Evolutionary conservation across 352 stramenopile genomes (phyloP), one percentile per base, ranked within the genome.

Genomic region (Globisporangium cederbergense): DNA sequence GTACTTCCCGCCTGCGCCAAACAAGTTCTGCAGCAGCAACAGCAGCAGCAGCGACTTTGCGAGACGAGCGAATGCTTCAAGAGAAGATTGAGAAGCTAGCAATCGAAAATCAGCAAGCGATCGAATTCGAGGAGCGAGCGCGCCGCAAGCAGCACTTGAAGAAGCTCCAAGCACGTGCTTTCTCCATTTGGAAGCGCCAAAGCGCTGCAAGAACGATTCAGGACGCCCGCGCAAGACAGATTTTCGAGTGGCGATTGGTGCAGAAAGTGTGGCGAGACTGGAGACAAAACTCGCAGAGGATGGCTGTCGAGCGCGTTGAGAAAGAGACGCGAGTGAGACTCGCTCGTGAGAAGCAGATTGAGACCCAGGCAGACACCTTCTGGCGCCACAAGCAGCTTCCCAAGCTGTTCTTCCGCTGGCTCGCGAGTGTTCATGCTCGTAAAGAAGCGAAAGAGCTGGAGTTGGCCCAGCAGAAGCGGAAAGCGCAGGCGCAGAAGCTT

Each of bases 371-470:
- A 0, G 61, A 73, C 9, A 34, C 57, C 11, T 84, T 88, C 58
- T 62, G 71, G 60, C 74, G 78, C 3, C 40, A 55, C 3, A 79
- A 68, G 42, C 66, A 65, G 20, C 54, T 91, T 20, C 71, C 79
- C 0, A 58, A 56, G 30, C 84, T 68, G 77, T 90, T 91, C 58
- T 81, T 86, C 49, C 68, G 47, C 4, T 91, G 83, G 83, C 51
- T n/a, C 1, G 53, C 45, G 18, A 67, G 61, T 18, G 62, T 71
- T 9, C 60, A 28, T 22, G 70, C 73, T 16, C 32, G 55, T 30
- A 77, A 76, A 47, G 73, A 87, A 10, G 65, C 64, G 13, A 60
- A 60, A n/a, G 54, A 60, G n/a, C 42, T 71, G 11, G 62, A 72
- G 46, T 6, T 56, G 2, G 70, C 71, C 14, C 67, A 71, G 40